A percentile compares a stretch with the other conserved stretches of the same genome.
Conservation (phyloP, 2,329 filamentous ascomycete genomes). For the Colletotrichum horii region DNA sequence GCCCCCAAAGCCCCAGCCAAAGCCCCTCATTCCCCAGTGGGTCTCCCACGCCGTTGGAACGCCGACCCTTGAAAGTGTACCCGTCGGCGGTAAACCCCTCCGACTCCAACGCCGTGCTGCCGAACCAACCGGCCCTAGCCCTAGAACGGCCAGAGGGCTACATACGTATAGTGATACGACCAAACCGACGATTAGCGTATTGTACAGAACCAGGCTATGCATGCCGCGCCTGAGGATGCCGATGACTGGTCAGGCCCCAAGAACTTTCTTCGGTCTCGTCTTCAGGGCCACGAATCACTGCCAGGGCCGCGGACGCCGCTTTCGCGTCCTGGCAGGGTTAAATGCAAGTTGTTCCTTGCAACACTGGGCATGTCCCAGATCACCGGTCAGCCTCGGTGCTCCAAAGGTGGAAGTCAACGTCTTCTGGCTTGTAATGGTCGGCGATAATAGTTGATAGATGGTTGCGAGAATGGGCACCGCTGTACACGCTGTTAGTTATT, state of each 20-base stretch:
- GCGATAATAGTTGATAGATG: conserved; percentile 76
- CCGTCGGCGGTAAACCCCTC: not conserved
- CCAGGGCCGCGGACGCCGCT: not conserved
- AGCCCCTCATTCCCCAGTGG: not conserved
- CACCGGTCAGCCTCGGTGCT: conserved; percentile 36
- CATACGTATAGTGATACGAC: not conserved
- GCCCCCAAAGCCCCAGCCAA: not conserved
- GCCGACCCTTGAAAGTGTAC: not conserved
- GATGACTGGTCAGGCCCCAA: not conserved
- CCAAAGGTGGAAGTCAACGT: conserved; percentile 65
- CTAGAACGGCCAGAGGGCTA: not conserved
- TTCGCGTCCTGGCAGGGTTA: conserved; percentile 13
- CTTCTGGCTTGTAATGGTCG: conserved; percentile 78
- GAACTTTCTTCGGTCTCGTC: not conserved
- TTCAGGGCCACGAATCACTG: conserved; percentile 2
- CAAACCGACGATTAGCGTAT: not conserved
- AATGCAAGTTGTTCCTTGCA: conserved; percentile 10
- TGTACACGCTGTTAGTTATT: conserved; percentile 30
- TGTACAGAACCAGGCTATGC: conserved; percentile 9
- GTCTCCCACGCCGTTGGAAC: conserved; percentile 13
- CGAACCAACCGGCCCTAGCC: conserved; percentile 5
- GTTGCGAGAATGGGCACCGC: conserved; percentile 71
- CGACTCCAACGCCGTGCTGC: conserved; percentile 3
- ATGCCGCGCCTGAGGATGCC: not conserved
- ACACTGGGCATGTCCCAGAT: not conserved